Conservation (phyloP, 2,329 filamentous ascomycete species). For the Aureobasidium namibiae region DNA sequence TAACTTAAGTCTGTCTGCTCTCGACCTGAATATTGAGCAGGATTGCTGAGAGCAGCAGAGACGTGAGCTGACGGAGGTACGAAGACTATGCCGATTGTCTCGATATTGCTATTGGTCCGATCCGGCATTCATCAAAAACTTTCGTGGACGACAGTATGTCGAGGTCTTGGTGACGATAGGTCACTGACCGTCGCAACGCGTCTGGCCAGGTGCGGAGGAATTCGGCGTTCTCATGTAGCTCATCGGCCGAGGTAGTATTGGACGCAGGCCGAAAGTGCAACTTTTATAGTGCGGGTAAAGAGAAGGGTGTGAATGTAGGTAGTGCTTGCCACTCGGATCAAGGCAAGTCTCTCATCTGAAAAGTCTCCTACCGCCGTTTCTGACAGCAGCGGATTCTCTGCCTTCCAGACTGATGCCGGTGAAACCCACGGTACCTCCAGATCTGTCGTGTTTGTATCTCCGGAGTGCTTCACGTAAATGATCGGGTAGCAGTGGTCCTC, state of each 20-base stretch:
- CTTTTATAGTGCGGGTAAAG: too few relatives aligned
- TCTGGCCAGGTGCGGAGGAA: too few relatives aligned
- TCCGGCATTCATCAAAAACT: neutral
- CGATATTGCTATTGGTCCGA: neutral
- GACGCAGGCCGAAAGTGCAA: too few relatives aligned
- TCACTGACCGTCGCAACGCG: neutral
- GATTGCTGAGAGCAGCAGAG: too few relatives aligned
- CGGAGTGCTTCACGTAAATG: slow-evolving; percentile 66
- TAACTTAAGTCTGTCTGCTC: neutral
- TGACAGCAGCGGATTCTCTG: slow-evolving; percentile 34
- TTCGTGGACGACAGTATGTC: neutral
- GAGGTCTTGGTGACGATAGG: neutral
- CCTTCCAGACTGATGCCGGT: slow-evolving; percentile 42
- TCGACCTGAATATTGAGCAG: too few relatives aligned
- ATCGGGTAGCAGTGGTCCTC: slow-evolving; percentile 59
- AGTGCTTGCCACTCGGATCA: neutral
- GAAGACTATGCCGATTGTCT: too few relatives aligned
- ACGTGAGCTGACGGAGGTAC: too few relatives aligned
- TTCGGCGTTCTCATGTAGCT: neutral
- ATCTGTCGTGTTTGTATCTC: slow-evolving; percentile 55
- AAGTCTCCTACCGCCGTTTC: slow-evolving; percentile 37
- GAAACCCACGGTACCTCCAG: slow-evolving; percentile 52
- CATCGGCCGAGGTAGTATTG: neutral
- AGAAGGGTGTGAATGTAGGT: neutral
- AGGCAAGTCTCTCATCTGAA: slow-evolving; percentile 29